phyloP scores from a whole-genome alignment of 306 rosid genomes.

The Lathyrus sativus region DNA sequence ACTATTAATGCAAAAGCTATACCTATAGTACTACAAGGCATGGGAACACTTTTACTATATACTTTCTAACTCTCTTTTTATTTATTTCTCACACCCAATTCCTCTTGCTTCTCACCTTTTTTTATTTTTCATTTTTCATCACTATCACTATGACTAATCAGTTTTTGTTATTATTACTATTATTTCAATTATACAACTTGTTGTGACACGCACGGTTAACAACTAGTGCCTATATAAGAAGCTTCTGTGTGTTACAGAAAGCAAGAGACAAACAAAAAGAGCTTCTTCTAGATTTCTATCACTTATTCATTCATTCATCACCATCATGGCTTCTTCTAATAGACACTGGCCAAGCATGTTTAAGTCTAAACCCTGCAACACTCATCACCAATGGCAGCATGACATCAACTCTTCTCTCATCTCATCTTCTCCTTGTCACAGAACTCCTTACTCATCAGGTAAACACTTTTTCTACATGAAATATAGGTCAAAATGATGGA shows the following conservation, averaged over 20 bases:
- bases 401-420: conserved; percentile 75
- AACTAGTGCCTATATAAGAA: conserved; percentile 68
- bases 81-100: too few species aligned
- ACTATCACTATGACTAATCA: background rate
- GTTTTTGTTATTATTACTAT: conserved; percentile 13
- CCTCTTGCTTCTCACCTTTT: conserved; percentile 46
- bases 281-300: conserved; percentile 31
- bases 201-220: conserved; percentile 42
- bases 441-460: conserved; percentile 70
- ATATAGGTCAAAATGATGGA: background rate
- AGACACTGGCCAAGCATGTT: conserved; percentile 99
- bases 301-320: conserved; percentile 23
- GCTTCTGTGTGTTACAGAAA: conserved; percentile 45
- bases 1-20: conserved; percentile 54
- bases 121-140: conserved; percentile 4
- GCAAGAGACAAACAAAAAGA: conserved; percentile 42
- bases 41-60: conserved; percentile 35
- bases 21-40: conserved; percentile 44
- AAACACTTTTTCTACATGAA: background rate
- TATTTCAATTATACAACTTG: conserved; percentile 3
- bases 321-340: conserved; percentile 92
- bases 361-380: conserved; percentile 89
- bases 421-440: conserved; percentile 55
- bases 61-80: conserved; percentile 43
- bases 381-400: conserved; percentile 92